Evolutionary conservation across 768 basidiomycete species (phyloP).

Genomic region (Lactarius pseudohatsudake): DNA sequence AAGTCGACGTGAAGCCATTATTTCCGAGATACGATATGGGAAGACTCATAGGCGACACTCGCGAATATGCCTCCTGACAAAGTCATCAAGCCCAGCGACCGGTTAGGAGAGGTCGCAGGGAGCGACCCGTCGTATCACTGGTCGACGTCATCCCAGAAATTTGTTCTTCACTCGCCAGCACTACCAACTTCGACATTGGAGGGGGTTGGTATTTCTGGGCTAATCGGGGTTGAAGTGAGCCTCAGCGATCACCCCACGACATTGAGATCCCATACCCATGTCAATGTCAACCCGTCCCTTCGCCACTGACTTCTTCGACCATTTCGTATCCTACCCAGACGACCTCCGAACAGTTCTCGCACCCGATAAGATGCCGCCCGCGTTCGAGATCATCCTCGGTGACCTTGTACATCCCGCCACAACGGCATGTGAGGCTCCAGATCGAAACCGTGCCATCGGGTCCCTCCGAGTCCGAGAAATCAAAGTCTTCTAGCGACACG

Average conservation of each 20-base stretch:
- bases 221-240: not conserved
- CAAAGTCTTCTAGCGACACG: conserved; percentile 75
- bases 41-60: too few species aligned
- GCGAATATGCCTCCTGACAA: too few species aligned
- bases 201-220: not conserved
- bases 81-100: not conserved
- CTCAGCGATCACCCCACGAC: not conserved
- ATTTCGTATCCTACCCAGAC: conserved; percentile 85
- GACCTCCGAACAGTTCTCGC: conserved; percentile 75
- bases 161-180: too few species aligned
- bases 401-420: conserved; percentile 67
- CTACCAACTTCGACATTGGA: not conserved
- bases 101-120: not conserved
- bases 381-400: conserved; percentile 59
- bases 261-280: not conserved
- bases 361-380: conserved; percentile 71
- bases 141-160: too few species aligned
- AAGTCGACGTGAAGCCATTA: too few species aligned
- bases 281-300: not conserved
- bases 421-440: conserved; percentile 70
- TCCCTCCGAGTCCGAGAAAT: conserved; percentile 34
- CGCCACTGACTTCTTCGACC: conserved; percentile 34
- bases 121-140: not conserved
- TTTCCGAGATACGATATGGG: too few species aligned
- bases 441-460: conserved; percentile 36